Percentiles rank a stretch among this genome's conserved stretches.
Conservation (phyloP, 306 rosid genomes). For the Prunus padus region DNA sequence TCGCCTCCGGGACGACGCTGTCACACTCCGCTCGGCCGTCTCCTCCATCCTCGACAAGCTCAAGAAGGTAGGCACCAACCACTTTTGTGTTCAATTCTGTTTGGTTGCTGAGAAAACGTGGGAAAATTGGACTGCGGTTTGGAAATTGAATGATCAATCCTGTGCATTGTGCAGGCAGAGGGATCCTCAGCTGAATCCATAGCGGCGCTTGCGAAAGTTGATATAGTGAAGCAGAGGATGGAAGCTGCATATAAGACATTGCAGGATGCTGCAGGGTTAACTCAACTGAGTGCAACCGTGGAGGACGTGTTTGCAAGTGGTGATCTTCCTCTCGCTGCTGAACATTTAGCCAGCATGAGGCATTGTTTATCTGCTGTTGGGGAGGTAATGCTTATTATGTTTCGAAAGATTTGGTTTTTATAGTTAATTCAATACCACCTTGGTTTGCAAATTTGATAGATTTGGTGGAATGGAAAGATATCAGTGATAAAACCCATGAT, state of each 20-base stretch:
- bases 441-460: background rate
- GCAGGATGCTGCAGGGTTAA: slow-evolving; percentile 99
- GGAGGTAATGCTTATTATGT: slow-evolving; percentile 49
- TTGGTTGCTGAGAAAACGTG: slow-evolving; percentile 14
- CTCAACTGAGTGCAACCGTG: slow-evolving; percentile 90
- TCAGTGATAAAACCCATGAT: background rate
- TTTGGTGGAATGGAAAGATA: background rate
- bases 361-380: slow-evolving; percentile 99
- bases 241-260: slow-evolving; percentile 92
- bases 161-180: slow-evolving; percentile 62
- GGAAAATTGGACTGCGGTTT: background rate
- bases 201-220: slow-evolving; percentile 91
- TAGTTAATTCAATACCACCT: slow-evolving; percentile 12
- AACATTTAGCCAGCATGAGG: slow-evolving; percentile 94
- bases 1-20: slow-evolving; percentile 91
- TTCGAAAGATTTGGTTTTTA: slow-evolving; percentile 6
- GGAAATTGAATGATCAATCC: slow-evolving; percentile 5
- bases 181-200: slow-evolving; percentile 96
- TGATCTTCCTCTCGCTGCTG: slow-evolving; percentile 97
- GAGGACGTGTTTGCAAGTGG: slow-evolving; percentile 99
- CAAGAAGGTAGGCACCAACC: slow-evolving; percentile 55
- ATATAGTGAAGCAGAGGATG: slow-evolving; percentile 96
- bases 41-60: slow-evolving; percentile 86
- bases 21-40: slow-evolving; percentile 80
- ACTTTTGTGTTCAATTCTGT: background rate